Conservation (phyloP, 768 basidiomycete species). For the Mycena leptocephala region DNA sequence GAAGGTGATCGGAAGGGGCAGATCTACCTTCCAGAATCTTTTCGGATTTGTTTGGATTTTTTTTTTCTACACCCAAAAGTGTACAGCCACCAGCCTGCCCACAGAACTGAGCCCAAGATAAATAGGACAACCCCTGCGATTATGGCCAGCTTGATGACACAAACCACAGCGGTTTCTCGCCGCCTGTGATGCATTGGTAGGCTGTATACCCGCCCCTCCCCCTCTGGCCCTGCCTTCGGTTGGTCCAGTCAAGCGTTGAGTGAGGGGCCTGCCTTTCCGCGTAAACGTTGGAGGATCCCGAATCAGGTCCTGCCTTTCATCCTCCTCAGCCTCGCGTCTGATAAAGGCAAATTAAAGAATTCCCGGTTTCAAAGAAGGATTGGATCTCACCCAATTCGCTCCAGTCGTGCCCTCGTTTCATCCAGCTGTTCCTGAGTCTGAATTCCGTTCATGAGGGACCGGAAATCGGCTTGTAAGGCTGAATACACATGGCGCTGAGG, state of each 20-base stretch:
- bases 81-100: no score
- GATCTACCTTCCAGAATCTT: no score
- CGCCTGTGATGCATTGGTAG: background rate
- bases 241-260: background rate
- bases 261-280: background rate
- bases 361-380: background rate
- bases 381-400: background rate
- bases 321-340: background rate
- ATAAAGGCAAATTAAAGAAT: background rate
- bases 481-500: constrained; percentile 41
- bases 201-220: background rate
- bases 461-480: no score
- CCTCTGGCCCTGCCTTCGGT: background rate
- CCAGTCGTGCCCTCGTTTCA: background rate
- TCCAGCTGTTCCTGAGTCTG: constrained; percentile 49
- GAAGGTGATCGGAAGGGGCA: no score
- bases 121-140: background rate
- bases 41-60: no score
- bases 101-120: no score
- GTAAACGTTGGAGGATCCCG: background rate
- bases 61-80: no score
- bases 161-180: background rate
- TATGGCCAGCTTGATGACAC: background rate
- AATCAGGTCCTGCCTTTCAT: background rate
- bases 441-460: constrained; percentile 38